Percentiles rank a stretch among this genome's conserved stretches.
phyloP scores from a whole-genome alignment of 2,329 filamentous ascomycete species.

The Penicillium polonicum region DNA sequence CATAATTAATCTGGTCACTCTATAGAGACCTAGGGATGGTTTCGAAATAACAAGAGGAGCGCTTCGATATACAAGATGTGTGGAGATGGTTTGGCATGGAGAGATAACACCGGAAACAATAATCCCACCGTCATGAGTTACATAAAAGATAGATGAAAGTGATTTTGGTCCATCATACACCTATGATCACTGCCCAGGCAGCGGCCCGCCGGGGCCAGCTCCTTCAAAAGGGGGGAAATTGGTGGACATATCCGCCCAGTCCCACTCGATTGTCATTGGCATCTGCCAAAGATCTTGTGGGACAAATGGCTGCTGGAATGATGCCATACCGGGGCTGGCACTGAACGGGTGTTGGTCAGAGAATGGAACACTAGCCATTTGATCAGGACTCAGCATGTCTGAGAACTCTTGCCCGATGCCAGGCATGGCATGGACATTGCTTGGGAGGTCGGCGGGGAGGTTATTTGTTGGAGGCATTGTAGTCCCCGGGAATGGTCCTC shows the following conservation, averaged over 20 bases:
- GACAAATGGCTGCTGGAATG: constrained; percentile 81
- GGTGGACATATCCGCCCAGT: constrained; percentile 57
- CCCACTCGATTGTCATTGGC: constrained; percentile 95
- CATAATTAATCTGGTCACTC: background rate
- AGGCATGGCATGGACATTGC: constrained; percentile 29
- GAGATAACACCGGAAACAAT: constrained; percentile 6
- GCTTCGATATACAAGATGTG: constrained; percentile 18
- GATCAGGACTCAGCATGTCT: constrained; percentile 39
- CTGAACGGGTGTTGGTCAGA: constrained; percentile 33
- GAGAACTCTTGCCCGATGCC: constrained; percentile 37
- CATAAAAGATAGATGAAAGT: constrained; percentile 3
- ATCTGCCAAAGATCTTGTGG: constrained; percentile 93
- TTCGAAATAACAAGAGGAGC: constrained; percentile 4
- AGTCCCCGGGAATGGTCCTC: constrained; percentile 28
- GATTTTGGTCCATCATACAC: constrained; percentile 12
- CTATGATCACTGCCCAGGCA: constrained; percentile 29
- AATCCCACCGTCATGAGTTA: constrained; percentile 6
- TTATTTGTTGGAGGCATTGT: constrained; percentile 24
- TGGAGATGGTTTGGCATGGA: constrained; percentile 12
- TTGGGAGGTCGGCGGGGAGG: constrained; percentile 26
- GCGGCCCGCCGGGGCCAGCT: constrained; percentile 23
- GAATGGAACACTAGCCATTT: constrained; percentile 35
- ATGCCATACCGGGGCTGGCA: constrained; percentile 35
- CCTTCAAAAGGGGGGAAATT: constrained; percentile 38
- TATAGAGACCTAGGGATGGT: background rate